Conservation (phyloP, 768 basidiomycete species). For the Leucocoprinus sp. region DNA sequence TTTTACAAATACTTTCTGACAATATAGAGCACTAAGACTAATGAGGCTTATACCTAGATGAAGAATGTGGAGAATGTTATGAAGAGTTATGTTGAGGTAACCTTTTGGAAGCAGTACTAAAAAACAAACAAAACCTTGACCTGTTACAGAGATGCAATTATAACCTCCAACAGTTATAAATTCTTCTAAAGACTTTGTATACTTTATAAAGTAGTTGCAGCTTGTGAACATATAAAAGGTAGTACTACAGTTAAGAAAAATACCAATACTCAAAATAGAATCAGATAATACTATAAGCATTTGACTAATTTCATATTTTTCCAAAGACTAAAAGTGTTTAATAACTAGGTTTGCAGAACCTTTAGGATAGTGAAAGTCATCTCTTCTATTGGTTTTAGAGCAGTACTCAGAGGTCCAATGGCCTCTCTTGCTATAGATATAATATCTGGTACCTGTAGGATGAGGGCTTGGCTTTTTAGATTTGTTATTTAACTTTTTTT, state of each 20-base stretch:
- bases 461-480: too few species aligned
- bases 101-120: conserved; percentile 3
- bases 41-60: conserved; percentile 14
- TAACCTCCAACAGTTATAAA: conserved; percentile 15
- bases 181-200: neutral
- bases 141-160: conserved; percentile 10
- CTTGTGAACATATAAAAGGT: conserved; percentile 14
- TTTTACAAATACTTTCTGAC: conserved; percentile 1
- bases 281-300: too few species aligned
- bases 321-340: too few species aligned
- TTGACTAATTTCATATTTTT: too few species aligned
- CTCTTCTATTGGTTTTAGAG: too few species aligned
- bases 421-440: conserved; percentile 11
- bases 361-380: neutral
- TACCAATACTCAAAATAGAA: too few species aligned
- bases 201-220: conserved; percentile 9
- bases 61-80: conserved; percentile 14
- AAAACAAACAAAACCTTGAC: conserved; percentile 12
- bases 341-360: conserved; percentile 4
- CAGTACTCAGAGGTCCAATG: too few species aligned
- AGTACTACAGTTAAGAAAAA: conserved; percentile 13
- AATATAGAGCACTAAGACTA: conserved; percentile 14
- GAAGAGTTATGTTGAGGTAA: conserved; percentile 9
- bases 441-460: conserved; percentile 13
- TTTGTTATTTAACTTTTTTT: conserved; percentile 5